A percentile compares a stretch with the other conserved stretches of the same genome.
Conservation (phyloP, 305 asterid genomes). For the Solanum hybrid region DNA sequence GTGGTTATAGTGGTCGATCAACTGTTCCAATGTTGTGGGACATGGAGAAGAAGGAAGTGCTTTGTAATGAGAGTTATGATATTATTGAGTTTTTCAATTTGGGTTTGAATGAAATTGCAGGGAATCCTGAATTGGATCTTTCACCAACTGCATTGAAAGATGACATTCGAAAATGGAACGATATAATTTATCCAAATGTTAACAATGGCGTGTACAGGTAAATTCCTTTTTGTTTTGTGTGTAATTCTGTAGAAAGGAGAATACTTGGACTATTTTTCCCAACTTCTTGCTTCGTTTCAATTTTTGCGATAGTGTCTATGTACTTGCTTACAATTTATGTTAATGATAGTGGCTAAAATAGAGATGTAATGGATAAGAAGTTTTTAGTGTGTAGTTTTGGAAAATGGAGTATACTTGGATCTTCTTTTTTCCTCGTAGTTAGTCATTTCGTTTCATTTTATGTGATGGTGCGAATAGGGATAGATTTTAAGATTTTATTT, state of each 20-base stretch:
- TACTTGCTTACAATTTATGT: neutral
- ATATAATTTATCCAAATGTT: conserved; percentile 52
- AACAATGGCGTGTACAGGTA: conserved; percentile 91
- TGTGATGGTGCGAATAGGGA: neutral
- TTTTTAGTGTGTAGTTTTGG: neutral
- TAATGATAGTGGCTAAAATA: neutral
- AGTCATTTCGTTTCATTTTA: neutral
- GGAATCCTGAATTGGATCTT: conserved; percentile 54
- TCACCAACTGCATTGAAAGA: conserved; percentile 47
- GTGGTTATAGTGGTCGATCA: conserved; percentile 64
- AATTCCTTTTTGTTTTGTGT: neutral
- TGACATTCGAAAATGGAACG: conserved; percentile 65
- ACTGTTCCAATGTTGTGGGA: conserved; percentile 98
- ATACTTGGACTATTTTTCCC: neutral
- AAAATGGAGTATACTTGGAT: neutral
- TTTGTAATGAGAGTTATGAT: conserved; percentile 89
- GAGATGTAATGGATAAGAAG: neutral
- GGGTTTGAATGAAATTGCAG: conserved; percentile 45
- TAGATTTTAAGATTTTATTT: neutral
- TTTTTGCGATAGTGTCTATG: neutral
- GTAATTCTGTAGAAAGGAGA: neutral
- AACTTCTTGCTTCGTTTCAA: neutral
- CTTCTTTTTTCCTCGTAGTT: neutral
- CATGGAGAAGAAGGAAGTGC: conserved; percentile 38
- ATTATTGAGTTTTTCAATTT: conserved; percentile 58